Base-by-base conservation (phyloP, 805 yeast genomes). In the Teunomyces kruisii region DNA sequence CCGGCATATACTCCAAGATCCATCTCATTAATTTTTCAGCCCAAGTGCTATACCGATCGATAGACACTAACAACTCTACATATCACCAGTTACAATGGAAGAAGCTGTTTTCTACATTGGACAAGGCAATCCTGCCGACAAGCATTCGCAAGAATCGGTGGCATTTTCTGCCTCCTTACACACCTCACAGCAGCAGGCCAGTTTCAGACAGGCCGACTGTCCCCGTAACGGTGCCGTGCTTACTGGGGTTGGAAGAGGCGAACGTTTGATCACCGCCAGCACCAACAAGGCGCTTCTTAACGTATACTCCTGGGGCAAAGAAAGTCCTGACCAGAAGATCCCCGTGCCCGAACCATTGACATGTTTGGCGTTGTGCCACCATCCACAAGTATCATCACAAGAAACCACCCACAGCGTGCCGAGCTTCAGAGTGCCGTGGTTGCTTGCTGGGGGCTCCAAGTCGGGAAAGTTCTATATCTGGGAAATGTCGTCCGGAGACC, bases 401-500 rank as follows among this genome's bases (percentile, higher is more conserved):
- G n/a, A n/a, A n/a, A n/a, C n/a, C n/a, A 52, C 51, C 12, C 53
- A 51, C 9, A 57, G 49, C 12, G 57, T 63, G 15, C 75, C 81
- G 4, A 64, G 58, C 37, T 77, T 73, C 58, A 67, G 79, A 49
- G 57, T 76, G 31, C 85, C 86, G 15, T 84, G 86, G 76, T 59
- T 87, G 32, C 63, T 94, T 19, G 84, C 81, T 6, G 96, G 85
- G 36, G 90, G 92, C 48, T 75, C 94, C 43, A 59, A 71, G 47
- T 58, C 84, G n/a, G 98, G 98, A 9, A 79, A 83, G 52, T 50
- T 94, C 12, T 86, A 86, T 58, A 63, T 91, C 1, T 92, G 98
- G 98, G 96, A 89, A 55, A 59, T 91, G 42, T 64, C 75, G 8
- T 84, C 94, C 1, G 98, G 98, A 0, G 65, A 79, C 17, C 71